Evolutionary conservation across 2,329 filamentous ascomycete genomes (phyloP).

Genomic region (Pyrenochaeta sp.): DNA sequence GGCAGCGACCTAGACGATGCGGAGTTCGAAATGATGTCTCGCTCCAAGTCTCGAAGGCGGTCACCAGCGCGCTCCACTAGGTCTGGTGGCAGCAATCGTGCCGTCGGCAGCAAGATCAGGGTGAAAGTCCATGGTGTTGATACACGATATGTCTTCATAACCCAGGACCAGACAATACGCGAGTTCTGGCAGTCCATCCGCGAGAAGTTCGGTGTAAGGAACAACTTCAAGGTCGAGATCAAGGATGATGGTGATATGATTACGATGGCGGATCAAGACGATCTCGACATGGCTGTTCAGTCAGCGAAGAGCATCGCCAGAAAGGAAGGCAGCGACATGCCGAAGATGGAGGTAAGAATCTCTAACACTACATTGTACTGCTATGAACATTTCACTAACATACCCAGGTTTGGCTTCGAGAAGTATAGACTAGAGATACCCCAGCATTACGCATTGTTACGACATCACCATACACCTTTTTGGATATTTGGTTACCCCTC

Average conservation of each 20-base stretch:
- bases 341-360: constrained; percentile 90
- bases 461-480: constrained; percentile 32
- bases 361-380: not conserved
- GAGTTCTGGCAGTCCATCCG: constrained; percentile 82
- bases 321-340: constrained; percentile 80
- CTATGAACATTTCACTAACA: constrained; percentile 21
- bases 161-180: constrained; percentile 73
- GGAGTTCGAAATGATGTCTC: constrained; percentile 80
- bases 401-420: constrained; percentile 57
- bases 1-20: constrained; percentile 78
- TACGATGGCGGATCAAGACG: constrained; percentile 95
- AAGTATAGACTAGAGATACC: constrained; percentile 54
- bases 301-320: constrained; percentile 72
- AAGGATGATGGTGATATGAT: constrained; percentile 95
- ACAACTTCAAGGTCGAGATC: constrained; percentile 88
- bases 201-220: constrained; percentile 82
- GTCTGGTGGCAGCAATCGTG: constrained; percentile 60
- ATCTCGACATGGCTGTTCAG: constrained; percentile 86
- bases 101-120: constrained; percentile 72
- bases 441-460: constrained; percentile 39
- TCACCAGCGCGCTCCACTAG: constrained; percentile 54
- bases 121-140: constrained; percentile 91
- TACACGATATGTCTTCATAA: constrained; percentile 91
- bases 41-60: constrained; percentile 48
- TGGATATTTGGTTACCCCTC: constrained; percentile 26